Base-by-base conservation (phyloP, 129 eudicot species). In the Chrysanthemum makinoi region DNA sequence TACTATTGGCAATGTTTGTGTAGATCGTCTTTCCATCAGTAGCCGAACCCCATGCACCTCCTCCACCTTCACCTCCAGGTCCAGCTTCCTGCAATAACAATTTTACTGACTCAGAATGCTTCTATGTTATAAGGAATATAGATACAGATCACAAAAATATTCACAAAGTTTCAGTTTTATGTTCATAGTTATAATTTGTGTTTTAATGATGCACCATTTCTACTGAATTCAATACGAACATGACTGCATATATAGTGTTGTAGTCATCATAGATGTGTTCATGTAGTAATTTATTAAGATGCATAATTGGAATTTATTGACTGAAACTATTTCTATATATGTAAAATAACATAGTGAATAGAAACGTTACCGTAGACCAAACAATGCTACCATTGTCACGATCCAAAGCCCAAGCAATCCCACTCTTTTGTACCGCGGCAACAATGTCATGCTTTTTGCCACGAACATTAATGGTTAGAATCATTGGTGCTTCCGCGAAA, bases 351-450 rank as follows among this genome's bases (percentile, higher is more conserved):
- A 71, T 15, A 30, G n/a, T 12, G 22, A 61, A 72, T 5, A 72
- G 1, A 78, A 33, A 15, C 11, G 55, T 83, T 74, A 91, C 96
- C 48, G 46, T 84, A 69, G 75, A 74, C 97, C 97, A 91, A 43
- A 88, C 77, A 7, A 83, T 75, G 69, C 85, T 69, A 17, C 98
- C 98, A 51, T 79, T 64, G 60, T 81, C 83, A 2, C 94, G 91
- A 69, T 91, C 96, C 56, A 88, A 69, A 47, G 89, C 91, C 95
- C 98, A 88, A 0, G 88, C 98, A 46, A 86, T 68, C 16, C 98
- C 98, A 57, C 93, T 91, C 69, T 91, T 91, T 65, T 91, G 98
- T 10, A 84, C 91, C 0, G 89, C 85, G 44, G 65, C 91, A 17
- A 83, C 96, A 17, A 91, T 79, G 70, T 91, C 98, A 15, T 74